Evolutionary conservation across 2,329 filamentous ascomycete species (phyloP).

Genomic region (Coleophoma cylindrospora): DNA sequence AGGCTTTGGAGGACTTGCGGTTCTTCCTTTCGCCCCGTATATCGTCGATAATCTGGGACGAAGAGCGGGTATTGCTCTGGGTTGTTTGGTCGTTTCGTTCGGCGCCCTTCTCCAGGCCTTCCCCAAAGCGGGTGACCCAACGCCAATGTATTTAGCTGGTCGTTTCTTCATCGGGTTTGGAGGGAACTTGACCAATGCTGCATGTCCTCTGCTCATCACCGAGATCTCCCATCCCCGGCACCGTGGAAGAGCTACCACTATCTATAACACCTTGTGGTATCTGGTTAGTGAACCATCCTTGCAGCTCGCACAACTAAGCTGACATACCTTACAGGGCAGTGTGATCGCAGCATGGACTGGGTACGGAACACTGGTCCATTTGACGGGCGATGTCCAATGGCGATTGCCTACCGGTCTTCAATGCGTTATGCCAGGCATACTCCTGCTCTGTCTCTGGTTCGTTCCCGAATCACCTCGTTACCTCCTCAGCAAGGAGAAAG

Average conservation of each 20-base stretch:
- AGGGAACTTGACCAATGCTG: constrained; percentile 32
- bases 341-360: constrained; percentile 15
- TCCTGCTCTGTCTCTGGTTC: constrained; percentile 10
- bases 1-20: constrained; percentile 36
- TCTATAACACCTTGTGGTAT: constrained; percentile 35
- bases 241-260: constrained; percentile 27
- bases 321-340: constrained; percentile 24
- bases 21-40: constrained; percentile 38
- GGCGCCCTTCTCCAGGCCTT: constrained; percentile 31
- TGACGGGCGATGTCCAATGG: constrained; percentile 9
- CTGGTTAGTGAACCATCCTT: constrained; percentile 14
- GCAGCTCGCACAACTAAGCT: too few relatives aligned
- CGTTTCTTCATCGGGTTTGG: constrained; percentile 26
- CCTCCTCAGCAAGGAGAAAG: constrained; percentile 9
- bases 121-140: constrained; percentile 22
- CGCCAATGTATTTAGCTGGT: constrained; percentile 33
- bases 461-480: constrained; percentile 17
- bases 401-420: constrained; percentile 10
- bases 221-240: constrained; percentile 31
- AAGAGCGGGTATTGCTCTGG: constrained; percentile 35
- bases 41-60: constrained; percentile 37
- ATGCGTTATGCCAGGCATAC: constrained; percentile 11
- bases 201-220: constrained; percentile 30
- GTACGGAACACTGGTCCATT: constrained; percentile 9
- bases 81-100: constrained; percentile 33